Percentiles rank a stretch among this genome's conserved stretches.
These are phyloP conservation scores for Breynia disticha DNA, from an alignment of 441 rosid genomes.

Conservation along the genomic window DNA sequence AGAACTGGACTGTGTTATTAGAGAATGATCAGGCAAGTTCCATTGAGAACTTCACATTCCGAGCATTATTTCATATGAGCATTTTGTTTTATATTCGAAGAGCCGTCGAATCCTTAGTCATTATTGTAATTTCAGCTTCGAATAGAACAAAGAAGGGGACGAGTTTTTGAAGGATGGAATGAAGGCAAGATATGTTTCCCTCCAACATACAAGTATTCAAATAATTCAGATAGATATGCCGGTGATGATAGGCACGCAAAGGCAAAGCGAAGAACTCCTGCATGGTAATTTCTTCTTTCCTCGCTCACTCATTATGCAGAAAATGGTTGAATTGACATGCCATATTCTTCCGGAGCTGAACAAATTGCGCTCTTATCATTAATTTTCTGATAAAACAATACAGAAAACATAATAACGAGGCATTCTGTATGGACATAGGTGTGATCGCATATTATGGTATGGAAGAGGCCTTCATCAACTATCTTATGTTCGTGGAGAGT, in stretches of 20 bases:
- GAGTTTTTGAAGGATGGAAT: constrained; percentile 82
- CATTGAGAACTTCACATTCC: no score
- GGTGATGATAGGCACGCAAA: constrained; percentile 76
- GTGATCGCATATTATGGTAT: constrained; percentile 93
- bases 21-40: constrained; percentile 85
- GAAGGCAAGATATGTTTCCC: constrained; percentile 95
- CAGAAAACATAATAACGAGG: constrained; percentile 13
- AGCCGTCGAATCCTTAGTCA: constrained; percentile 9
- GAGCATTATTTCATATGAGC: background rate
- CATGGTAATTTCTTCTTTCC: constrained; percentile 43
- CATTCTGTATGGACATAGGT: constrained; percentile 39
- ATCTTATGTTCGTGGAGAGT: constrained; percentile 93
- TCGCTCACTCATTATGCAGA: background rate
- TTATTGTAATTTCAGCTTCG: constrained; percentile 44
- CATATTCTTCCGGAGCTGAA: background rate
- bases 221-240: constrained; percentile 87
- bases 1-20: constrained; percentile 79
- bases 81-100: constrained; percentile 1
- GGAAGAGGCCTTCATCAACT: constrained; percentile 77
- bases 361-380: no score
- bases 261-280: constrained; percentile 95
- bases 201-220: constrained; percentile 95
- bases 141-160: constrained; percentile 68
- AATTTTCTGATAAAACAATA: background rate
- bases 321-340: background rate